Evolutionary conservation across 2,329 filamentous ascomycete species (phyloP).

Genomic region (Dendrostoma leiphaemia): DNA sequence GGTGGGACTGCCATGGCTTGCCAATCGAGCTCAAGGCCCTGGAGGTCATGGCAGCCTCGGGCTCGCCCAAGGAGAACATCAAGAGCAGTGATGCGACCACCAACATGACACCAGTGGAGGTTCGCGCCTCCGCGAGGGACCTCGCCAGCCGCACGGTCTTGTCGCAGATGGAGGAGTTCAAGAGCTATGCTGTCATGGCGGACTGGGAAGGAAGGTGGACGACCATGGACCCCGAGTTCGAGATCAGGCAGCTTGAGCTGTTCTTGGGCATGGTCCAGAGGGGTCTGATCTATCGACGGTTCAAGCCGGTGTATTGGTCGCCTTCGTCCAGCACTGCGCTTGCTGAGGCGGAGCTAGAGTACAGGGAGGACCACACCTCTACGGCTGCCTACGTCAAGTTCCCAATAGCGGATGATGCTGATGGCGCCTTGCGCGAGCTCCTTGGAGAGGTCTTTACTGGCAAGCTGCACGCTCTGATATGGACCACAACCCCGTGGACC

Average conservation of each 20-base stretch:
- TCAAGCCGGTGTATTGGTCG: constrained; percentile 86
- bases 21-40: constrained; percentile 97
- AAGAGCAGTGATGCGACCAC: constrained; percentile 12
- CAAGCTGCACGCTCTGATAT: constrained; percentile 77
- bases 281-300: constrained; percentile 72
- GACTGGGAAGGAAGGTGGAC: constrained; percentile 77
- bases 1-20: constrained; percentile 97
- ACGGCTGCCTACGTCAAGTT: constrained; percentile 79
- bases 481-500: constrained; percentile 99
- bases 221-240: constrained; percentile 76
- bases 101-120: constrained; percentile 51
- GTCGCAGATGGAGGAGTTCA: constrained; percentile 72
- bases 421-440: constrained; percentile 36
- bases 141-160: constrained; percentile 68
- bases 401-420: constrained; percentile 54
- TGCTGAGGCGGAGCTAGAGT: constrained; percentile 82
- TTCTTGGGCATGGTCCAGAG: constrained; percentile 74
- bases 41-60: constrained; percentile 49
- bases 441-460: constrained; percentile 37
- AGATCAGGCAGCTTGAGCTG: constrained; percentile 70
- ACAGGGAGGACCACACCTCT: constrained; percentile 71
- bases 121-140: constrained; percentile 62
- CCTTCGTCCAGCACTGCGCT: constrained; percentile 75
- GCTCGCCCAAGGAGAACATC: constrained; percentile 21
- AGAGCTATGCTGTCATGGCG: constrained; percentile 73